phyloP scores from a whole-genome alignment of 108 stramenopile genomes.

The Skeletonema marinoi region DNA sequence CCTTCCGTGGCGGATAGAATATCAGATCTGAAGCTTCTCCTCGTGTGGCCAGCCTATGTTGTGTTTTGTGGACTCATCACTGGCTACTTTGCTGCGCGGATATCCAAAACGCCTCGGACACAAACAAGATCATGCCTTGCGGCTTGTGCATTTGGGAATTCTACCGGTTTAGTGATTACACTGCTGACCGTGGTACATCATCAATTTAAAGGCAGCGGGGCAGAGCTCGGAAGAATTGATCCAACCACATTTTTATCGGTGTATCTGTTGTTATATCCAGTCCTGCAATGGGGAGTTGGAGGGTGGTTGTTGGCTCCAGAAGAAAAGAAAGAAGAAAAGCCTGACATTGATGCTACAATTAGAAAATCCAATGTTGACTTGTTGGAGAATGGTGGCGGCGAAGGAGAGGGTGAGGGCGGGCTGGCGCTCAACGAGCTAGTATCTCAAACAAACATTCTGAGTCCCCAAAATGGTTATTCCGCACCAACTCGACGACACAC shows the following conservation, averaged over 20 bases:
- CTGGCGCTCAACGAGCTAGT: neutral
- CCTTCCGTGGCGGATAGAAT: conserved; percentile 68
- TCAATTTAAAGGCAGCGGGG: conserved; percentile 55
- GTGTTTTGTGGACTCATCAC: conserved; percentile 61
- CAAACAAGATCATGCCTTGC: conserved; percentile 60
- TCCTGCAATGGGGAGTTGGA: conserved; percentile 86
- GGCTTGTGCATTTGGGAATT: conserved; percentile 80
- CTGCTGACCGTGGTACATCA: conserved; percentile 81
- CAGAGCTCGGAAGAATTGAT: conserved; percentile 78
- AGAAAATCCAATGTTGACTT: neutral
- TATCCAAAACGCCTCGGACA: conserved; percentile 55
- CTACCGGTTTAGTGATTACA: conserved; percentile 84
- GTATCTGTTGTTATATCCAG: conserved; percentile 81
- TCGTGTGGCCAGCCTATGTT: conserved; percentile 78
- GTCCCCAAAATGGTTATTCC: neutral
- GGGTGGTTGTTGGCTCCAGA: conserved; percentile 78
- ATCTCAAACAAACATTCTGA: neutral
- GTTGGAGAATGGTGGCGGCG: conserved; percentile 3
- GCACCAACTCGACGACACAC: neutral
- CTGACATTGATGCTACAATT: neutral
- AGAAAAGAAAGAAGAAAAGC: conserved; percentile 12
- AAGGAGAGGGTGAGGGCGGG: neutral
- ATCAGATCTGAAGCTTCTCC: conserved; percentile 68
- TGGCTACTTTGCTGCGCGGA: conserved; percentile 58
- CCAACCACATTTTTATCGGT: conserved; percentile 81